Conservation (phyloP, 1,284 basidiomycete genomes). For the Cryptococcus jaspeensis region DNA sequence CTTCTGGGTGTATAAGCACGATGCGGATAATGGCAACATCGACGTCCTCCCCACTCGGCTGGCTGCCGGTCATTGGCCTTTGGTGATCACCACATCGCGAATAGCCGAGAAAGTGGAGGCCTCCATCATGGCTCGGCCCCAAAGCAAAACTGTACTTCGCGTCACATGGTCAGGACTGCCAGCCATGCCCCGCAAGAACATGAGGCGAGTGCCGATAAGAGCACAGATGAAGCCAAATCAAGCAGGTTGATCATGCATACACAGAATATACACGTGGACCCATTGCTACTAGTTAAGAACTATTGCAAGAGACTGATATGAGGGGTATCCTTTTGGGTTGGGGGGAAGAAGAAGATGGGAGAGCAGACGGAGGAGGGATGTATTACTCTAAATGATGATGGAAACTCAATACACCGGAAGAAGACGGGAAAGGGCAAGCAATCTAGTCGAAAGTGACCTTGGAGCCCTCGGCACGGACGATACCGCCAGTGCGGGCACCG, state of each 20-base stretch:
- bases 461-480: slow-evolving; percentile 70
- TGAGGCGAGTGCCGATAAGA: too few relatives aligned
- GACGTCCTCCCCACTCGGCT: too few relatives aligned
- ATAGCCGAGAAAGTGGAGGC: background rate
- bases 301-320: background rate
- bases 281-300: background rate
- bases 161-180: slow-evolving; percentile 1
- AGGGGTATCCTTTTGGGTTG: slow-evolving; percentile 1
- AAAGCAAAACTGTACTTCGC: background rate
- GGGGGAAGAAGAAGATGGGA: background rate
- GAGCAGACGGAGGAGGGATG: background rate
- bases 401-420: background rate
- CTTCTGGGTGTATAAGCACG: too few relatives aligned
- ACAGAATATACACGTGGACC: background rate
- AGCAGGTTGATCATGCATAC: background rate
- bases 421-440: background rate
- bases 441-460: slow-evolving; percentile 72
- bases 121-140: background rate
- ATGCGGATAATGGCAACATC: too few relatives aligned
- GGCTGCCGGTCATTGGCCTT: too few relatives aligned
- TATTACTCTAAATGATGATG: background rate
- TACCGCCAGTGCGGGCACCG: slow-evolving; percentile 67
- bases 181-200: too few relatives aligned
- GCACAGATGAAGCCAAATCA: background rate
- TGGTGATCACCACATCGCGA: too few relatives aligned